A percentile compares a stretch with the other conserved stretches of the same genome.
These are phyloP conservation scores for Microbotryum intermedium DNA, from an alignment of 1,284 basidiomycete species.

Conservation along the genomic window DNA sequence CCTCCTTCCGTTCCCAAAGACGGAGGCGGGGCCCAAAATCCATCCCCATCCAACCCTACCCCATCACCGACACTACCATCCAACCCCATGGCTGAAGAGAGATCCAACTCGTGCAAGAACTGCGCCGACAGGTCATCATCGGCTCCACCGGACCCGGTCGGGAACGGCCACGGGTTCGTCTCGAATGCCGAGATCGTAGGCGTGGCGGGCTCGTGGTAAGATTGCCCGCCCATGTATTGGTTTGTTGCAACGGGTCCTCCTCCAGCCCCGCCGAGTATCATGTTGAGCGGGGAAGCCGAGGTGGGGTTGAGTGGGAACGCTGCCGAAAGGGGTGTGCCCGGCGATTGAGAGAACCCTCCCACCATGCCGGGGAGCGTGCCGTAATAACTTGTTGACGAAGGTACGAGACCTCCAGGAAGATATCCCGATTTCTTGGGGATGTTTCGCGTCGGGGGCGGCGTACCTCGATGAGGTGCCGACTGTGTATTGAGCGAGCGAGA, in stretches of 20 bases:
- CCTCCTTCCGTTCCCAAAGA: no score
- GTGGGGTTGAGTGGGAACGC: no score
- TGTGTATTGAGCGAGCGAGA: constrained; percentile 23
- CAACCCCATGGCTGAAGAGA: background rate
- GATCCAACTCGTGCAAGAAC: constrained; percentile 1
- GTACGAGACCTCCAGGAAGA: background rate
- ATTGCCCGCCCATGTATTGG: no score
- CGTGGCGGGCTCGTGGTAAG: no score
- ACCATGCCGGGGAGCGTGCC: background rate
- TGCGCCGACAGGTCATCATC: background rate
- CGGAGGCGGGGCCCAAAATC: no score
- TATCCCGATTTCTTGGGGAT: constrained; percentile 9
- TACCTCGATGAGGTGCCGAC: constrained; percentile 25
- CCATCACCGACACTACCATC: no score
- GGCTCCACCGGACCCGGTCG: background rate
- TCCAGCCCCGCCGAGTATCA: background rate
- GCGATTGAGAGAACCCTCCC: background rate
- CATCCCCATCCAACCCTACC: no score
- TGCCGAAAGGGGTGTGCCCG: no score
- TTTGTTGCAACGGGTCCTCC: background rate
- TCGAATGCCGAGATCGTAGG: no score
- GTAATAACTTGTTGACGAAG: background rate
- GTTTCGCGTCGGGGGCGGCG: constrained; percentile 29
- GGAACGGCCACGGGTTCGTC: background rate
- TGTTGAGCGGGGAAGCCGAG: background rate